phyloP scores from a whole-genome alignment of 169 alveolate genomes.

The Hepatocystis sp. region DNA sequence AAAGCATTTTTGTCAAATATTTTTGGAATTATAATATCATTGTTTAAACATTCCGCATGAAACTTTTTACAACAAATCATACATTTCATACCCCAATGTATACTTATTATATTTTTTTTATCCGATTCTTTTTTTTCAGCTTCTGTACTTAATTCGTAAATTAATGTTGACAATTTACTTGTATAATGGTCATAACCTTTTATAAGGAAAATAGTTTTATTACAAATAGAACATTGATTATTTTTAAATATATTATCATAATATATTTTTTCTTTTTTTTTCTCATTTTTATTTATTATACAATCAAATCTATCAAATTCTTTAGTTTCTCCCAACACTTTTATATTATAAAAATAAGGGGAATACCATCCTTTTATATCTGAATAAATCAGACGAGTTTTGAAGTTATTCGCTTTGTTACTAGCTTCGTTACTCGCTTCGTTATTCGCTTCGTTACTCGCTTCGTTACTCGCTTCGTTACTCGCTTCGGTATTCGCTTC shows the following conservation, averaged over 20 bases:
- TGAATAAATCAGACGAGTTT: slow-evolving; percentile 32
- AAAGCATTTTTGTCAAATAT: slow-evolving; percentile 48
- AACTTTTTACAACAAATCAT: slow-evolving; percentile 49
- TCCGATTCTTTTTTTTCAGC: slow-evolving; percentile 42
- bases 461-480: no score
- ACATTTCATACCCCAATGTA: slow-evolving; percentile 70
- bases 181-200: slow-evolving; percentile 74
- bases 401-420: no score
- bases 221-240: slow-evolving; percentile 38
- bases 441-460: no score
- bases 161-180: slow-evolving; percentile 15
- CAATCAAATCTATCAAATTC: slow-evolving; percentile 68
- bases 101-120: slow-evolving; percentile 25
- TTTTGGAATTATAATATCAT: slow-evolving; percentile 48
- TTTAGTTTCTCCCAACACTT: slow-evolving; percentile 17
- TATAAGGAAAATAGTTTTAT: slow-evolving; percentile 21
- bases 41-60: slow-evolving; percentile 57
- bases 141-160: slow-evolving; percentile 48
- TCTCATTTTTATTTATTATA: slow-evolving; percentile 28
- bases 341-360: slow-evolving; percentile 66
- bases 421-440: no score
- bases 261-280: slow-evolving; percentile 20
- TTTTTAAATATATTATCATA: slow-evolving; percentile 9
- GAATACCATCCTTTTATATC: slow-evolving; percentile 75
- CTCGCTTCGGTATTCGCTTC: no score